Evolutionary conservation across 257 asterid species (phyloP).

Genomic region (Primulina huaijiensis): DNA sequence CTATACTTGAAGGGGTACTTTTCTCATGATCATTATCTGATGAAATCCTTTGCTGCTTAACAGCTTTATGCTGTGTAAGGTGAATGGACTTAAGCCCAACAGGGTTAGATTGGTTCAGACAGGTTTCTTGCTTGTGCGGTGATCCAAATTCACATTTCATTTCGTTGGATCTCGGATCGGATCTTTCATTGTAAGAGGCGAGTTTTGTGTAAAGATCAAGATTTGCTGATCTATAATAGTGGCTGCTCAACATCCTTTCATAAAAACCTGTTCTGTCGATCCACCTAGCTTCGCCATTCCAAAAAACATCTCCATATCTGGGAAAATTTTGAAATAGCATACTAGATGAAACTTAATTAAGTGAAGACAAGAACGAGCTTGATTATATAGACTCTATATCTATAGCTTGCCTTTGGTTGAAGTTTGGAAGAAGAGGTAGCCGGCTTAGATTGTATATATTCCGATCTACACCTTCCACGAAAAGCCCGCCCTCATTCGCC

Average conservation of each 20-base stretch:
- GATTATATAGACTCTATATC: slow-evolving; percentile 40
- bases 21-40: not conserved
- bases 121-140: not conserved
- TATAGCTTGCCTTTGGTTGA: slow-evolving; percentile 37
- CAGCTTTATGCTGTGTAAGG: not conserved
- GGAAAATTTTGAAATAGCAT: not conserved
- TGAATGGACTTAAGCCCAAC: not conserved
- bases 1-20: not conserved
- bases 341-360: not conserved
- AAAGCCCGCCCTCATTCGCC: slow-evolving; percentile 34
- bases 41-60: not conserved
- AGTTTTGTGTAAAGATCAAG: slow-evolving; percentile 5
- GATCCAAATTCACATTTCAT: no score
- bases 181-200: slow-evolving; percentile 1
- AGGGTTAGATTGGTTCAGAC: slow-evolving; percentile 1
- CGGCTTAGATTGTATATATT: slow-evolving; percentile 59
- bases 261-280: slow-evolving; percentile 24
- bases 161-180: not conserved
- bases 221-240: slow-evolving; percentile 11
- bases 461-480: slow-evolving; percentile 56
- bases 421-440: slow-evolving; percentile 58
- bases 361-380: not conserved
- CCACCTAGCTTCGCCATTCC: slow-evolving; percentile 25
- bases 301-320: slow-evolving; percentile 28
- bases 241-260: slow-evolving; percentile 10